Conservation (phyloP, 2,329 filamentous ascomycete genomes). For the Tolypocladium amazonense region DNA sequence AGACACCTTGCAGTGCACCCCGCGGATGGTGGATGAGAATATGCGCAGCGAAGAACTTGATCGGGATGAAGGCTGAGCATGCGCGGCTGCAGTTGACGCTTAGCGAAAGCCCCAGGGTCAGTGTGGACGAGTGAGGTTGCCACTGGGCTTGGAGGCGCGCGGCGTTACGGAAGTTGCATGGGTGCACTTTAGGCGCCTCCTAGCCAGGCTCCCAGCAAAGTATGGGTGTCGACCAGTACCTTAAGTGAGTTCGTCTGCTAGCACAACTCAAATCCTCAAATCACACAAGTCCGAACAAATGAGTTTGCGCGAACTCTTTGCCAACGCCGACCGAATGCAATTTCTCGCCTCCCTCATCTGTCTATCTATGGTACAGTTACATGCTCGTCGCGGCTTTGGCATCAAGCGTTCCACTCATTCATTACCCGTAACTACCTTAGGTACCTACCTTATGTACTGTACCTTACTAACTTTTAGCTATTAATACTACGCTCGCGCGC, state of each 20-base stretch:
- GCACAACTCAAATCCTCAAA: neutral
- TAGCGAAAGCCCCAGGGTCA: neutral
- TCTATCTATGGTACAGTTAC: neutral
- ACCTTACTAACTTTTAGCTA: too few species aligned
- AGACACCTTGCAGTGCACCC: neutral
- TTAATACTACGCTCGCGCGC: neutral
- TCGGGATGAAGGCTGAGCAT: neutral
- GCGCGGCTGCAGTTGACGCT: neutral
- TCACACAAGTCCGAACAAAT: neutral
- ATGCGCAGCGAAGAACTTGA: neutral
- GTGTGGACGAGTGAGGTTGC: neutral
- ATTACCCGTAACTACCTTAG: neutral
- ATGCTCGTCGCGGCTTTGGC: neutral
- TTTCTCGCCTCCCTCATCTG: neutral
- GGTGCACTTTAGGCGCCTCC: neutral
- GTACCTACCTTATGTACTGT: too few species aligned
- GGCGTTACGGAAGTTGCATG: neutral
- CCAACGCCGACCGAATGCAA: neutral
- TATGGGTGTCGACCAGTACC: neutral
- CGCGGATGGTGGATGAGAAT: neutral
- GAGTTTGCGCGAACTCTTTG: neutral
- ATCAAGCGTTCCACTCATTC: neutral
- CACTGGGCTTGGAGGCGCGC: neutral
- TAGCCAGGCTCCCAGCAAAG: neutral
- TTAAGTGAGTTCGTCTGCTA: neutral